A percentile compares a stretch with the other conserved stretches of the same genome.
These are phyloP conservation scores for Triticum urartu DNA, from an alignment of 176 grass and related monocot genomes.

Conservation along the genomic window DNA sequence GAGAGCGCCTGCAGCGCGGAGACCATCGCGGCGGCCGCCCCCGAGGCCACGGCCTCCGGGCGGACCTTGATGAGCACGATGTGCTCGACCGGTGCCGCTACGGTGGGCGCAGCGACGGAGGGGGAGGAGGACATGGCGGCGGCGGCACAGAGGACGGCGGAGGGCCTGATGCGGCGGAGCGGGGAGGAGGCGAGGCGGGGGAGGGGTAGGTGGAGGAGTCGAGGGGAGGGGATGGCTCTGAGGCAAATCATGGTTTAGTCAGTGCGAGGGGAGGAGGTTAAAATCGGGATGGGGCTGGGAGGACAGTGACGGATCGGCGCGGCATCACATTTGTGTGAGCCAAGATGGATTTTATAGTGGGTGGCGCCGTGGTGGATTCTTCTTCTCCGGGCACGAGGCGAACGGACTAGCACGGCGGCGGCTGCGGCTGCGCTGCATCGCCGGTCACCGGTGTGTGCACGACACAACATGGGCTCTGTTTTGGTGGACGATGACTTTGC, in stretches of 20 bases:
- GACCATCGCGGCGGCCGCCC: conserved; percentile 56
- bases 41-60: conserved; percentile 41
- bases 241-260: conserved; percentile 28
- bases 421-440: not conserved
- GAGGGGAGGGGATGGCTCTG: conserved; percentile 14
- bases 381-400: not conserved
- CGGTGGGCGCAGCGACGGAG: conserved; percentile 1
- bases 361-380: not conserved
- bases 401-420: not conserved
- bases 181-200: conserved; percentile 12
- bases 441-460: too few relatives aligned
- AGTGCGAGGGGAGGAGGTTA: not conserved
- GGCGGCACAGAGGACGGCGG: not conserved
- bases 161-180: conserved; percentile 41
- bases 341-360: not conserved
- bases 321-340: not conserved
- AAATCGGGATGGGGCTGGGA: not conserved
- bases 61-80: conserved; percentile 90
- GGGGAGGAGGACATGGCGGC: conserved; percentile 22
- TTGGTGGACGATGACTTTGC: not conserved
- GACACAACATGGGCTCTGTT: not conserved
- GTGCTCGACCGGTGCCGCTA: conserved; percentile 62
- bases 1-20: conserved; percentile 58
- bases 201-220: conserved; percentile 30
- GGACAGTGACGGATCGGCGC: conserved; percentile 15